These are phyloP conservation scores for Sarocladium brachiariae DNA, from an alignment of 2,329 filamentous ascomycete species.

Conservation along the genomic window DNA sequence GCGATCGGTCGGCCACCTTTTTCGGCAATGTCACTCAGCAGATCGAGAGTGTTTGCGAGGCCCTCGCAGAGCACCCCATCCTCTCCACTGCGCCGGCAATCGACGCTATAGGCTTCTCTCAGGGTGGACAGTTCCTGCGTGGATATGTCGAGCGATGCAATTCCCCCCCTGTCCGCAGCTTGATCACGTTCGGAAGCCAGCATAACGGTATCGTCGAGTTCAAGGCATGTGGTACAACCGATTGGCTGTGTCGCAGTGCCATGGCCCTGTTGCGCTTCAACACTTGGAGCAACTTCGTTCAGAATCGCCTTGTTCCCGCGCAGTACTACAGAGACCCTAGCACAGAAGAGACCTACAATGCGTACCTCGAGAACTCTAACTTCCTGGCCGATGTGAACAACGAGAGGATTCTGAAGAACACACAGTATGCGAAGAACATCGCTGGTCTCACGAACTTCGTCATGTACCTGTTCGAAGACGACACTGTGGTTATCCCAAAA, in stretches of 20 bases:
- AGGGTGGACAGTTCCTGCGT: constrained; percentile 93
- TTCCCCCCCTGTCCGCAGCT: constrained; percentile 61
- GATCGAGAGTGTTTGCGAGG: constrained; percentile 68
- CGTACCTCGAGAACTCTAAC: constrained; percentile 74
- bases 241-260: constrained; percentile 76
- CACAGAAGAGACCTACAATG: constrained; percentile 50
- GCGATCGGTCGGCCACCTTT: constrained; percentile 79
- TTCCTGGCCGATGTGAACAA: constrained; percentile 97
- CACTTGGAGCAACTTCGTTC: constrained; percentile 73
- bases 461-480: constrained; percentile 85
- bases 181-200: constrained; percentile 85
- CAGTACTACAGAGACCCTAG: constrained; percentile 86
- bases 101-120: constrained; percentile 90
- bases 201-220: constrained; percentile 90
- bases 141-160: constrained; percentile 87
- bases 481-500: constrained; percentile 81
- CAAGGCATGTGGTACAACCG: constrained; percentile 60
- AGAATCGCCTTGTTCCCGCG: constrained; percentile 76
- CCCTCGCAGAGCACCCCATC: constrained; percentile 68
- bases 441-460: constrained; percentile 67
- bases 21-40: constrained; percentile 83
- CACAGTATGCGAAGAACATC: constrained; percentile 65
- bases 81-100: constrained; percentile 75
- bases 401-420: constrained; percentile 70
- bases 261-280: constrained; percentile 72